A percentile compares a stretch with the other conserved stretches of the same genome.
Conservation (phyloP, 2,329 filamentous ascomycete species). For the Cyphellophora attinorum region DNA sequence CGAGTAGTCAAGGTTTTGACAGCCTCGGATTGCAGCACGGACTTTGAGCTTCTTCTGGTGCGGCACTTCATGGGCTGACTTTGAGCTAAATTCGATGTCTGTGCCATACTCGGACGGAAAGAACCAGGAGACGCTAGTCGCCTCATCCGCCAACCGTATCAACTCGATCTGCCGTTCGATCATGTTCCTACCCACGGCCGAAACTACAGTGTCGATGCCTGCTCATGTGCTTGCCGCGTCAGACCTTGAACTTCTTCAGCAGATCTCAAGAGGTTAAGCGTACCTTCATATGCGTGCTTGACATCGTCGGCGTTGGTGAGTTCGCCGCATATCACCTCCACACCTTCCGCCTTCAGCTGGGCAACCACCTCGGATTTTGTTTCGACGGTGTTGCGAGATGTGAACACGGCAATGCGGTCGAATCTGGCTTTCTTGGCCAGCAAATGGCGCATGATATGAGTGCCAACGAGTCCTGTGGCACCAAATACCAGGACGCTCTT, state of each 20-base stretch:
- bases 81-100: constrained; percentile 50
- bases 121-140: constrained; percentile 48
- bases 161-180: constrained; percentile 52
- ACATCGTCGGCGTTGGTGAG: constrained; percentile 43
- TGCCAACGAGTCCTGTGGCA: constrained; percentile 44
- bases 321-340: constrained; percentile 48
- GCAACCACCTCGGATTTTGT: constrained; percentile 41
- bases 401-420: constrained; percentile 46
- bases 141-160: constrained; percentile 48
- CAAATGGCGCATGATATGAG: constrained; percentile 40
- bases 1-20: constrained; percentile 47
- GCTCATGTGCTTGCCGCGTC: neutral
- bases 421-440: constrained; percentile 35
- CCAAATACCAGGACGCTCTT: constrained; percentile 45
- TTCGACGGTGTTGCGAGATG: constrained; percentile 40
- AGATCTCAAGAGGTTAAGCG: neutral
- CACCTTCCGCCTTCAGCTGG: constrained; percentile 33
- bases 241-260: no score
- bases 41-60: constrained; percentile 62
- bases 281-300: constrained; percentile 42
- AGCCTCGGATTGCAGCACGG: constrained; percentile 44
- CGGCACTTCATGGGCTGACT: constrained; percentile 51
- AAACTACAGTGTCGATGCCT: constrained; percentile 54
- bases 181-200: constrained; percentile 51
- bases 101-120: constrained; percentile 60